These are phyloP conservation scores for Gossypium stocksii DNA, from an alignment of 345 rosid genomes.

Conservation along the genomic window DNA sequence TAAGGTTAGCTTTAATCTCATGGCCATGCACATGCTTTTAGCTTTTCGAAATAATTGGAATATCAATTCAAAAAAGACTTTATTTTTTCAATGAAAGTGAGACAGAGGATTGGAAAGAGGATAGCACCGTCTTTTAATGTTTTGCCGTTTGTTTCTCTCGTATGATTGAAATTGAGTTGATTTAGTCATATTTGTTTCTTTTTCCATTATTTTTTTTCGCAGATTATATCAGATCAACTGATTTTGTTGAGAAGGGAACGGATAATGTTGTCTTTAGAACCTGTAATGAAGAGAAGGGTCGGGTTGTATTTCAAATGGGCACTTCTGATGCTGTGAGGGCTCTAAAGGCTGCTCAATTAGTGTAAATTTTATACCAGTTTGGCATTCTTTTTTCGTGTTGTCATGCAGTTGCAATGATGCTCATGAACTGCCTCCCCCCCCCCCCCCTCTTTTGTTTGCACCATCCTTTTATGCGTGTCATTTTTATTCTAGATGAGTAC, in stretches of 20 bases:
- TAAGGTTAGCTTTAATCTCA: not conserved
- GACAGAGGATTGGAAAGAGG: not conserved
- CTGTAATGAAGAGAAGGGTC: conserved; percentile 56
- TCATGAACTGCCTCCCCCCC: no score
- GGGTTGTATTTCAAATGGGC: conserved; percentile 82
- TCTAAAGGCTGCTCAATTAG: conserved; percentile 69
- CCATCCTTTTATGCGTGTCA: not conserved
- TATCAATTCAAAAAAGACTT: not conserved
- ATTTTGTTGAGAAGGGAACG: conserved; percentile 89
- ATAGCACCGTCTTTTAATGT: not conserved
- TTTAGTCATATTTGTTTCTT: not conserved
- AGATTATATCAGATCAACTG: conserved; percentile 58
- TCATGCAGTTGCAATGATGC: not conserved
- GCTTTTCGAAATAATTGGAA: not conserved
- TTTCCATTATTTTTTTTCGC: not conserved
- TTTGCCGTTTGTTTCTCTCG: not conserved
- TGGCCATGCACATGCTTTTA: not conserved
- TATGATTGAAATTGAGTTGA: not conserved
- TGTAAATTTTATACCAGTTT: conserved; percentile 31
- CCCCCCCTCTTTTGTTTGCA: not conserved
- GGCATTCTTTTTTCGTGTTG: not conserved
- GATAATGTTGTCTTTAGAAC: conserved; percentile 77
- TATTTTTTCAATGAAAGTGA: no score
- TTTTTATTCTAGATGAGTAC: not conserved
- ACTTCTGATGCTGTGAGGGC: conserved; percentile 96